Percentiles rank a stretch among this genome's conserved stretches.
phyloP scores from a whole-genome alignment of 208 protist genomes.

The Leishmania tarentolae region DNA sequence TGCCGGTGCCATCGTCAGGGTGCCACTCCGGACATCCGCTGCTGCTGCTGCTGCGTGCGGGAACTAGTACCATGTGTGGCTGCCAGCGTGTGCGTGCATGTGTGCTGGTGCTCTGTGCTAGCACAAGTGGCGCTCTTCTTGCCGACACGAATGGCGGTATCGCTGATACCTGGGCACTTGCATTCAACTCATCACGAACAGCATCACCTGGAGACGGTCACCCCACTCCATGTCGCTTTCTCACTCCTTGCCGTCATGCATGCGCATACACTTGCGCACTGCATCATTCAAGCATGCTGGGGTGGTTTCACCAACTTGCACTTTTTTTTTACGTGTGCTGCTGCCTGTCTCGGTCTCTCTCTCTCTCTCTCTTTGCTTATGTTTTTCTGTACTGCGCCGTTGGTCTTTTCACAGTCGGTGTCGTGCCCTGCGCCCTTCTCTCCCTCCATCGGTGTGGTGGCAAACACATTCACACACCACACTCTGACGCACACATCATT shows the following conservation, averaged over 20 bases:
- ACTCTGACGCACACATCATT: slow-evolving; percentile 2
- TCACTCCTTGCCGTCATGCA: neutral
- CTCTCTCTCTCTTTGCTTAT: neutral
- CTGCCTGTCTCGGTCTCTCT: neutral
- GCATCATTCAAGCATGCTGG: neutral
- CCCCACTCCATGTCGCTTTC: neutral
- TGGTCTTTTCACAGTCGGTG: neutral
- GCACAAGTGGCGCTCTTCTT: slow-evolving; percentile 13
- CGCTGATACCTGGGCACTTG: neutral
- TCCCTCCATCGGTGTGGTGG: neutral
- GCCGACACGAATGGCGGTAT: neutral
- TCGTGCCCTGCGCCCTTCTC: neutral
- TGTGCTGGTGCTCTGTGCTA: neutral
- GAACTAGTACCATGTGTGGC: neutral
- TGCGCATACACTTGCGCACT: neutral
- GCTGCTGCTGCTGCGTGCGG: neutral
- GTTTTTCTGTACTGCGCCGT: neutral
- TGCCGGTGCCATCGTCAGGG: neutral
- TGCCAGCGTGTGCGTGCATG: neutral
- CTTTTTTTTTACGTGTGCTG: neutral
- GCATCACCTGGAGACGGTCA: neutral
- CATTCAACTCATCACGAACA: neutral
- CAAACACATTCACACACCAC: neutral
- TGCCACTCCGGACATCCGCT: neutral
- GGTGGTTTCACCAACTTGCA: neutral